These are phyloP conservation scores for Rubus idaeus DNA, from an alignment of 306 rosid genomes.

Conservation along the genomic window DNA sequence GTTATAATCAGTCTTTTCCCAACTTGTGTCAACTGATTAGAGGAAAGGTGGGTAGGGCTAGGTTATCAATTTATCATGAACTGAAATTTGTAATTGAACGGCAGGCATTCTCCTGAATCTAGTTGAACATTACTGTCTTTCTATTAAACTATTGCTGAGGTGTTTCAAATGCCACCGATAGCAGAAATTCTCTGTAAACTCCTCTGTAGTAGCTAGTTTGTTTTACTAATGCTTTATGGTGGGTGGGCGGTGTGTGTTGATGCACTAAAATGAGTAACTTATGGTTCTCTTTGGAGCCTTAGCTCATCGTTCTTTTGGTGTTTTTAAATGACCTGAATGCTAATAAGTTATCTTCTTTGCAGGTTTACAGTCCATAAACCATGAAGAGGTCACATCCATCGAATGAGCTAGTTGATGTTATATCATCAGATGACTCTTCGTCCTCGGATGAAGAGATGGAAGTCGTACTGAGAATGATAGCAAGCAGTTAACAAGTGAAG, in stretches of 20 bases:
- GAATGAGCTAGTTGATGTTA: constrained; percentile 44
- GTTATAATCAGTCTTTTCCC: background rate
- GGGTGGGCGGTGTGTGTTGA: background rate
- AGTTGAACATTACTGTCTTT: background rate
- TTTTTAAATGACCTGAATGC: background rate
- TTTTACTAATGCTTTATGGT: background rate
- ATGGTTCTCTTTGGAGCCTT: background rate
- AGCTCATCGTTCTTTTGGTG: background rate
- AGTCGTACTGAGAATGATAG: constrained; percentile 17
- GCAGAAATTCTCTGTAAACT: background rate
- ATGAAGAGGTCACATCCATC: constrained; percentile 68
- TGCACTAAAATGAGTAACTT: background rate
- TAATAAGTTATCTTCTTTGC: background rate
- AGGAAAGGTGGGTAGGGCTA: background rate
- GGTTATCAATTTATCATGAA: background rate
- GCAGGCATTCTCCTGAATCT: background rate
- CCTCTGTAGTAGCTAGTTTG: background rate
- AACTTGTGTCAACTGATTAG: background rate
- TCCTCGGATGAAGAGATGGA: constrained; percentile 41
- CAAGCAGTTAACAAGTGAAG: constrained; percentile 40
- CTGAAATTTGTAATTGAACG: background rate
- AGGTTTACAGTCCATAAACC: constrained; percentile 21
- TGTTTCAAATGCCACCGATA: background rate
- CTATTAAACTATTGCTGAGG: background rate
- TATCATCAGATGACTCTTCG: constrained; percentile 54